These are phyloP conservation scores for Arabidopsis hybrid DNA, from an alignment of 441 rosid species.

Conservation along the genomic window DNA sequence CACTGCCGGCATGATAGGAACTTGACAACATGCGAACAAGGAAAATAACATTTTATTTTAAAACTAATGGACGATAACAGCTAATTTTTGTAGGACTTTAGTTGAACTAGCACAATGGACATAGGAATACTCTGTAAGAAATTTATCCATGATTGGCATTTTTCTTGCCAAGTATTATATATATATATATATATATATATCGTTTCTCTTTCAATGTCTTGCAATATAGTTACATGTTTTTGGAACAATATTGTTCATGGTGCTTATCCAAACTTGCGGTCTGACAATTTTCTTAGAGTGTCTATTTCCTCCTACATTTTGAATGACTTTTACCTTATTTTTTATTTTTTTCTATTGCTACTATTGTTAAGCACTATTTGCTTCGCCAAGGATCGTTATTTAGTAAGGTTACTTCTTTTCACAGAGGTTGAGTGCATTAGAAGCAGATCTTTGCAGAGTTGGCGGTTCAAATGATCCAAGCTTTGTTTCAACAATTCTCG, in stretches of 20 bases:
- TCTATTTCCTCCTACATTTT: background rate
- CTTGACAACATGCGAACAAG: no score
- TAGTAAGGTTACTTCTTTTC: constrained; percentile 31
- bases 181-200: no score
- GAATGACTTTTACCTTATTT: background rate
- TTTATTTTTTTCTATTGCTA: no score
- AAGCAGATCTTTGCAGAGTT: constrained; percentile 61
- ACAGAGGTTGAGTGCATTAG: constrained; percentile 69
- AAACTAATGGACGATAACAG: background rate
- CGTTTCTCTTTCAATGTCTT: no score
- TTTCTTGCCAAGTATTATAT: constrained; percentile 8
- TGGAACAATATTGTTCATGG: background rate
- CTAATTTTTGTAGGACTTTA: background rate
- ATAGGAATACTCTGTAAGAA: background rate
- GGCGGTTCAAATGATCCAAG: constrained; percentile 63
- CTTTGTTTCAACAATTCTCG: constrained; percentile 59
- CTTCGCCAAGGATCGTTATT: constrained; percentile 7
- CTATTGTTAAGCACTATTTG: background rate
- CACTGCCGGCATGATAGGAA: background rate
- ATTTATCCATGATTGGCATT: background rate
- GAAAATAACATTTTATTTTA: background rate
- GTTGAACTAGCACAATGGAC: background rate
- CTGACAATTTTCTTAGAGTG: background rate
- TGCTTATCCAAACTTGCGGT: background rate
- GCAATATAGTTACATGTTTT: background rate